A percentile compares a stretch with the other conserved stretches of the same genome.
phyloP scores from a whole-genome alignment of 345 rosid genomes.

The Fremontodendron californicum region DNA sequence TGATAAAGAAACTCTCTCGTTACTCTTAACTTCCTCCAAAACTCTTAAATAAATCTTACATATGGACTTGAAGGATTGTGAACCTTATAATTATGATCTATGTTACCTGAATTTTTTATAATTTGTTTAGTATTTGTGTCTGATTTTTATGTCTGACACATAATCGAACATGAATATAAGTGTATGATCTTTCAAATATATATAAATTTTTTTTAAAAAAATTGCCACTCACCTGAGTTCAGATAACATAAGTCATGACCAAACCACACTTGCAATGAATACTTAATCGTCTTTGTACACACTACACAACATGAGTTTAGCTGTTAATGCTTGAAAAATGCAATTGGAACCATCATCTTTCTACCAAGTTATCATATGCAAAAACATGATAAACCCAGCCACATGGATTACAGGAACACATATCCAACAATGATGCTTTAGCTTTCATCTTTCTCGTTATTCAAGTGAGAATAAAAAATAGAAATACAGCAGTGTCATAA shows the following conservation, averaged over 20 bases:
- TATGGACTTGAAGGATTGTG: no score
- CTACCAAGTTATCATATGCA: neutral
- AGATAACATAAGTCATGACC: neutral
- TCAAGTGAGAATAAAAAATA: neutral
- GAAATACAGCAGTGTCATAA: neutral
- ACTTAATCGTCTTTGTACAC: neutral
- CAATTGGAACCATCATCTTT: neutral
- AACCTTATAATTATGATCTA: no score
- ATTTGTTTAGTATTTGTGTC: no score
- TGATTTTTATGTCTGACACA: no score
- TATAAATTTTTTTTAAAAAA: no score
- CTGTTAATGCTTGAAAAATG: neutral
- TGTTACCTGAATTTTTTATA: no score
- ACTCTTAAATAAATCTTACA: no score
- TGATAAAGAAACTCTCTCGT: neutral
- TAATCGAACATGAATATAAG: no score
- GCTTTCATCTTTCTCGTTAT: conserved; percentile 2
- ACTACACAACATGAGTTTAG: neutral
- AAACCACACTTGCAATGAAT: neutral
- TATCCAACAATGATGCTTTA: neutral
- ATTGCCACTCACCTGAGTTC: neutral
- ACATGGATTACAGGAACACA: neutral
- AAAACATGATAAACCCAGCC: neutral
- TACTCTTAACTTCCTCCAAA: no score
- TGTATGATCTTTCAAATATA: no score